Percentiles rank a stretch among this genome's conserved stretches.
Evolutionary conservation across 2,329 filamentous ascomycete genomes (phyloP).

Genomic region (Aspergillus persii): DNA sequence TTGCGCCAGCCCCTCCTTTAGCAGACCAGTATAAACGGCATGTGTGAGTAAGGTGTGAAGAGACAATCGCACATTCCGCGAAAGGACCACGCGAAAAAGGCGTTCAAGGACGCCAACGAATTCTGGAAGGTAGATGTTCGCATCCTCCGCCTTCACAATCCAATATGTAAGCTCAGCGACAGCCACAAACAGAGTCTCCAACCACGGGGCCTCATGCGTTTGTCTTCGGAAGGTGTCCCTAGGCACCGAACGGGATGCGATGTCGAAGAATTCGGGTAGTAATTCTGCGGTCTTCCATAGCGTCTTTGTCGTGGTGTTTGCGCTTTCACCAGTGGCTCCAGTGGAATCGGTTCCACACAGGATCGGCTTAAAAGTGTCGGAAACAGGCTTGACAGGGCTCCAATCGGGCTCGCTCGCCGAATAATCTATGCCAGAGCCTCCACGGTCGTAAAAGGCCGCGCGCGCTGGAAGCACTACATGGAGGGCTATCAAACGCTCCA

Average conservation of each 20-base stretch:
- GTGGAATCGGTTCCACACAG: conserved; percentile 28
- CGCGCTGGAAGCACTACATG: conserved; percentile 44
- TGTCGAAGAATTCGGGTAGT: conserved; percentile 45
- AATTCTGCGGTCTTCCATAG: conserved; percentile 34
- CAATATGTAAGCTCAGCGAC: conserved; percentile 42
- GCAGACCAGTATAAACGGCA: conserved; percentile 41
- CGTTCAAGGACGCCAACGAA: conserved; percentile 37
- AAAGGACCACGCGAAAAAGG: conserved; percentile 39
- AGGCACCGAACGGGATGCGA: conserved; percentile 46
- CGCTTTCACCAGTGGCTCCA: background rate
- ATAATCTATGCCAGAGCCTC: conserved; percentile 34
- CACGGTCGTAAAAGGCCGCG: conserved; percentile 35
- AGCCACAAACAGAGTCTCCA: conserved; percentile 49
- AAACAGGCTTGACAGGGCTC: conserved; percentile 35
- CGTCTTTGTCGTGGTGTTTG: conserved; percentile 12
- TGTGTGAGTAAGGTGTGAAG: conserved; percentile 42
- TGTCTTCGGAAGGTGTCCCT: conserved; percentile 43
- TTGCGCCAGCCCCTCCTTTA: conserved; percentile 30
- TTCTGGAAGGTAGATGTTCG: conserved; percentile 22
- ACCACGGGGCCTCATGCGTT: conserved; percentile 48
- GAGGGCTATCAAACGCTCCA: conserved; percentile 40
- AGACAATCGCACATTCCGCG: conserved; percentile 40
- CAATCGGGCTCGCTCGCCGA: conserved; percentile 34
- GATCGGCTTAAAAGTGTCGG: conserved; percentile 35
- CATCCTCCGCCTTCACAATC: conserved; percentile 29